Percentiles rank a stretch among this genome's conserved stretches.
These are phyloP conservation scores for Trichoderma sp. DNA, from an alignment of 2,329 filamentous ascomycete genomes.

Conservation along the genomic window DNA sequence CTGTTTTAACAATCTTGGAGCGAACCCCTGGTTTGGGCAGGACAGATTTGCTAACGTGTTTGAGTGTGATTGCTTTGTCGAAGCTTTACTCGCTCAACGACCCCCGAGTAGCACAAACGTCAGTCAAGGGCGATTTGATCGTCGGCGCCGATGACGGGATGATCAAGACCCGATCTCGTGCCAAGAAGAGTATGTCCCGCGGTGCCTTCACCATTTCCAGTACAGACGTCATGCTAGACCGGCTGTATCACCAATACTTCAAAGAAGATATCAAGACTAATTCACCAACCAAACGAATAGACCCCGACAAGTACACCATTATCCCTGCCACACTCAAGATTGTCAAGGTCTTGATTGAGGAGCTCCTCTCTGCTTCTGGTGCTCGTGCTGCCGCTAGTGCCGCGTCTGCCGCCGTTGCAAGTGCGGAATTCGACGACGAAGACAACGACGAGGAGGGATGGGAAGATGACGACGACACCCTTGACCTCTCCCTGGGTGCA, in stretches of 20 bases:
- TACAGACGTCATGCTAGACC: constrained; percentile 24
- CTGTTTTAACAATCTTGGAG: constrained; percentile 38
- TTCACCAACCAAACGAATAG: constrained; percentile 42
- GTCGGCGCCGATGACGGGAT: constrained; percentile 70
- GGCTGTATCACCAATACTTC: constrained; percentile 27
- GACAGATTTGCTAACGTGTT: constrained; percentile 33
- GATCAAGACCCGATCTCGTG: constrained; percentile 92
- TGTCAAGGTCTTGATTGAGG: constrained; percentile 90
- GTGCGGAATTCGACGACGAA: constrained; percentile 60
- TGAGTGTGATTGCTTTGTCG: constrained; percentile 84
- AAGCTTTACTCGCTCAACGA: constrained; percentile 90
- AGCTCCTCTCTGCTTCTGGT: constrained; percentile 80
- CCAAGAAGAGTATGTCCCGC: constrained; percentile 68
- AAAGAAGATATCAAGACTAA: constrained; percentile 32
- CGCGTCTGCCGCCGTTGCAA: constrained; percentile 63
- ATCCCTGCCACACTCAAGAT: constrained; percentile 92
- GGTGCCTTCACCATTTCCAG: constrained; percentile 25
- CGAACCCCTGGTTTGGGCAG: neutral
- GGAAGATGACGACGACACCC: constrained; percentile 78
- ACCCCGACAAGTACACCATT: constrained; percentile 86
- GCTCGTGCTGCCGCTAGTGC: constrained; percentile 59
- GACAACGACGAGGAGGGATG: constrained; percentile 79
- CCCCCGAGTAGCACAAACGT: constrained; percentile 71
- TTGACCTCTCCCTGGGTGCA: constrained; percentile 72
- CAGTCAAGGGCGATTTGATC: constrained; percentile 90